Conservation (phyloP, 257 asterid genomes). For the Vinca minor region DNA sequence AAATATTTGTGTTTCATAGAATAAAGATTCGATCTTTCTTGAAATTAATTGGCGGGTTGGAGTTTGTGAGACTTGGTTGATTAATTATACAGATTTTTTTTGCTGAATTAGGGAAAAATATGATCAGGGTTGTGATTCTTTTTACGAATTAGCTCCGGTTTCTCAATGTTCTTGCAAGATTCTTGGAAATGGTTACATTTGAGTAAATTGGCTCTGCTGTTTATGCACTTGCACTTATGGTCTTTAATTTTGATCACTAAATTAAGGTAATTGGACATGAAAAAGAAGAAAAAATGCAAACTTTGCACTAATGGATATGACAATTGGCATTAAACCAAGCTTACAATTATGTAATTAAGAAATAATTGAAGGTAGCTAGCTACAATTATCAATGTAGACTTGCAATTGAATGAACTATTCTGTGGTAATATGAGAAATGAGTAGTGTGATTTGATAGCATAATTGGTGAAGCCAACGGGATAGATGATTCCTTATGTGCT, state of each 20-base stretch:
- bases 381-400: neutral
- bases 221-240: neutral
- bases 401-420: neutral
- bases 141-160: neutral
- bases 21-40: neutral
- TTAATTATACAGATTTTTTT: neutral
- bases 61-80: neutral
- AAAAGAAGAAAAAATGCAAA: neutral
- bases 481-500: slow-evolving; percentile 1
- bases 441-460: neutral
- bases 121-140: neutral
- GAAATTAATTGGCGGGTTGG: neutral
- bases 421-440: neutral
- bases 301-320: neutral
- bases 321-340: neutral
- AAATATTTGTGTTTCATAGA: neutral
- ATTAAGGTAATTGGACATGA: neutral
- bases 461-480: neutral
- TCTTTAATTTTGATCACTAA: neutral
- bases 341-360: neutral
- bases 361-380: neutral
- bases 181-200: neutral
- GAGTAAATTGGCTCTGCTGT: neutral
- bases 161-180: neutral
- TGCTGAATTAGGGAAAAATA: neutral